Conservation (phyloP, 2,329 filamentous ascomycete genomes). For the Oidium heveae region DNA sequence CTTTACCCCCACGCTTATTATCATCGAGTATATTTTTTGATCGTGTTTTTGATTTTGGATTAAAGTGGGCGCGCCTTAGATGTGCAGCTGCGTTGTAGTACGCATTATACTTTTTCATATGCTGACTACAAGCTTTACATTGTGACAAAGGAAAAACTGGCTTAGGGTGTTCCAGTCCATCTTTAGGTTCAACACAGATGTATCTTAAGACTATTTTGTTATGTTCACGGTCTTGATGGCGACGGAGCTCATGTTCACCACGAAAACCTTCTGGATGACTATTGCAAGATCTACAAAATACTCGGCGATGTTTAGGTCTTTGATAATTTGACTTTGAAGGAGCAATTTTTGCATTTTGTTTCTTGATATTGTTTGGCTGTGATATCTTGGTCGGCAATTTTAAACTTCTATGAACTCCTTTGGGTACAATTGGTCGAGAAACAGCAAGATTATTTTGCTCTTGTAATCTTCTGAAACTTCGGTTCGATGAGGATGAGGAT, state of each 20-base stretch:
- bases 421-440: constrained; percentile 11
- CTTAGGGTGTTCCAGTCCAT: constrained; percentile 20
- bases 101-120: constrained; percentile 71
- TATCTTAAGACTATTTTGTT: constrained; percentile 26
- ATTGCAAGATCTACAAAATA: constrained; percentile 43
- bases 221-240: constrained; percentile 47
- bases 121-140: constrained; percentile 46
- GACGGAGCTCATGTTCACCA: constrained; percentile 62
- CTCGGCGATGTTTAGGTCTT: constrained; percentile 14
- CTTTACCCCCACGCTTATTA: constrained; percentile 25
- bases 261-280: constrained; percentile 71
- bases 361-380: constrained; percentile 12
- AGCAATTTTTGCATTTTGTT: constrained; percentile 12
- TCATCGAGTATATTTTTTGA: constrained; percentile 13
- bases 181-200: constrained; percentile 28
- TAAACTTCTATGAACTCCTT: constrained; percentile 10
- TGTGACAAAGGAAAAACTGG: constrained; percentile 33
- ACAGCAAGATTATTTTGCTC: constrained; percentile 10
- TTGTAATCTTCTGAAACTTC: constrained; percentile 13
- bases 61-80: constrained; percentile 70
- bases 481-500: constrained; percentile 10
- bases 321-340: constrained; percentile 14
- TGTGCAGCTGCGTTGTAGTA: constrained; percentile 94
- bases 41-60: constrained; percentile 27
- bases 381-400: constrained; percentile 11